phyloP scores from a whole-genome alignment of 305 asterid species.

The Withania somnifera region DNA sequence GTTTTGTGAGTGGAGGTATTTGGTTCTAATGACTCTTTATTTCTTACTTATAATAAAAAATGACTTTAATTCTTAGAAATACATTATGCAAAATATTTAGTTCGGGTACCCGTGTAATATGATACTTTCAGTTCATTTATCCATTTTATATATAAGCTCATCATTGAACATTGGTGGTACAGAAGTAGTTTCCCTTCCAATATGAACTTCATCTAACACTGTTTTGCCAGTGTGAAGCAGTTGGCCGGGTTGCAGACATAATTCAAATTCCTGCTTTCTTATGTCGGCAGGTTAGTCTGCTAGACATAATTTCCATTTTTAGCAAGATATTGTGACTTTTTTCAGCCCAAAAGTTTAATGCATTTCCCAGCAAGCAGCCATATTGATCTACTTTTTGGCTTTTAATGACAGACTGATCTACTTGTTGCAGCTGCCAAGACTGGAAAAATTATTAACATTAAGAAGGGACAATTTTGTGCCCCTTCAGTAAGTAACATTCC shows the following conservation, averaged over 20 bases:
- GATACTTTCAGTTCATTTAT: not conserved
- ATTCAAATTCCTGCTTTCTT: constrained; percentile 97
- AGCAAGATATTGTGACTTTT: not conserved
- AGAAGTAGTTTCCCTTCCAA: not conserved
- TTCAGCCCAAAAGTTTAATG: not conserved
- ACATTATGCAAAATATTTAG: not conserved
- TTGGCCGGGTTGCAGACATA: constrained; percentile 88
- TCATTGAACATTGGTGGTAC: not conserved
- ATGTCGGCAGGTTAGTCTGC: constrained; percentile 62
- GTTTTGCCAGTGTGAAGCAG: constrained; percentile 78
- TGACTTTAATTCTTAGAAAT: not conserved
- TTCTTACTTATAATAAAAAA: too few relatives aligned
- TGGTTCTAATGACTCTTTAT: not conserved
- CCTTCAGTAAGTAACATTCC: constrained; percentile 43
- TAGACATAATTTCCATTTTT: not conserved
- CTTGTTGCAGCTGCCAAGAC: constrained; percentile 97
- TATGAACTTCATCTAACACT: not conserved
- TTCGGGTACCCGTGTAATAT: not conserved
- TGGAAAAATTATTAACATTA: constrained; percentile 75
- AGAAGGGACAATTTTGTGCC: constrained; percentile 98
- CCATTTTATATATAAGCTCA: not conserved
- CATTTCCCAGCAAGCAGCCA: not conserved
- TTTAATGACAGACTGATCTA: constrained; percentile 69
- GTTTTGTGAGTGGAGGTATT: not conserved
- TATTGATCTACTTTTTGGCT: constrained; percentile 1